phyloP scores from a whole-genome alignment of 257 asterid species.

The Anisodus acutangulus region DNA sequence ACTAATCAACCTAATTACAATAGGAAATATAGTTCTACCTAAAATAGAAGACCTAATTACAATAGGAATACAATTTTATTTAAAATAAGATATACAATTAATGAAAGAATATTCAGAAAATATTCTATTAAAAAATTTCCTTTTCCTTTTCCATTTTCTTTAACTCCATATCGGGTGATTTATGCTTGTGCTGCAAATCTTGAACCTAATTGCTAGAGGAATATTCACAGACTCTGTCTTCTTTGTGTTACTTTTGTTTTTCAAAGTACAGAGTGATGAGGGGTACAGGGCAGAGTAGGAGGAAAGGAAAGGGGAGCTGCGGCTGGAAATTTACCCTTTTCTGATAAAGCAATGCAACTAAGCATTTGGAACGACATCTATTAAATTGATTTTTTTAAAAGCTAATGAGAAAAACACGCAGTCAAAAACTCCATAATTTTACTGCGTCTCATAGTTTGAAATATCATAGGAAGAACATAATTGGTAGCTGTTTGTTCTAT shows the following conservation, averaged over 20 bases:
- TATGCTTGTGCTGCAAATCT: slow-evolving; percentile 14
- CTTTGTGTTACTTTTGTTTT: neutral
- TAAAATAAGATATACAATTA: too few relatives aligned
- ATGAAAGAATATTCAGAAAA: too few relatives aligned
- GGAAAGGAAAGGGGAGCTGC: neutral
- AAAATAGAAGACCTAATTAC: too few relatives aligned
- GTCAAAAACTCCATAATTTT: neutral
- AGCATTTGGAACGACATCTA: neutral
- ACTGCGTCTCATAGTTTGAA: neutral
- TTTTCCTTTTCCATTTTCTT: neutral
- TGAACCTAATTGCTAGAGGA: neutral
- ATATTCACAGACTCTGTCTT: neutral
- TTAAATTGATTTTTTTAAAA: neutral
- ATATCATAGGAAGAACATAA: neutral
- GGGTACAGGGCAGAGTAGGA: neutral
- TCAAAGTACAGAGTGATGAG: neutral
- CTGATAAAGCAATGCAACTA: neutral
- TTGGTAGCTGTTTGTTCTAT: neutral
- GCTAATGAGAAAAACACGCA: neutral
- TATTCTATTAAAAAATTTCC: too few relatives aligned
- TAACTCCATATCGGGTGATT: neutral
- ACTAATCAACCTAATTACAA: too few relatives aligned
- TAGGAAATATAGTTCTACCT: too few relatives aligned
- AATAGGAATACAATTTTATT: too few relatives aligned
- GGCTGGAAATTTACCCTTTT: neutral